Conservation (phyloP, 1,284 basidiomycete genomes). For the Leccinum pallidistipes region DNA sequence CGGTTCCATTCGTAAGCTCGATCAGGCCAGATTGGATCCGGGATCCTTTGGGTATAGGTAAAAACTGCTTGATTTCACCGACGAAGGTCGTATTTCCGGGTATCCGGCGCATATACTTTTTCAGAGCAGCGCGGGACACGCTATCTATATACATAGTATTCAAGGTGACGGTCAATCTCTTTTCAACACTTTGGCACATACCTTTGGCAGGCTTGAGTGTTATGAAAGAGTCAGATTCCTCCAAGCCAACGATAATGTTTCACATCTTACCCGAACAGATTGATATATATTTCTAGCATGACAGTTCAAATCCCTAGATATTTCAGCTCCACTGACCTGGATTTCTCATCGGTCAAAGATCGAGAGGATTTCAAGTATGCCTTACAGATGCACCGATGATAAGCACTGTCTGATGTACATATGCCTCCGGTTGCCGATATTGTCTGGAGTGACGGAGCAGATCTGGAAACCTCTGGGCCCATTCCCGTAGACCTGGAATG, state of each 20-base stretch:
- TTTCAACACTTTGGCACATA: not conserved
- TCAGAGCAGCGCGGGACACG: not conserved
- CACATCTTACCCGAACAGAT: constrained; percentile 16
- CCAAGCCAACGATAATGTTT: not conserved
- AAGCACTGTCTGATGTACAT: constrained; percentile 43
- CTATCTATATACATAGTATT: constrained; percentile 2
- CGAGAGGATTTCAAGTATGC: accelerated
- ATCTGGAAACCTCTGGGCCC: constrained; percentile 39
- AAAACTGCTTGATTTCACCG: constrained; percentile 18
- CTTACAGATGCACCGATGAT: constrained; percentile 42
- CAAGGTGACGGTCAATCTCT: not conserved
- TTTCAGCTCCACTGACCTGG: constrained; percentile 14
- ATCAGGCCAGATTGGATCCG: constrained; percentile 14
- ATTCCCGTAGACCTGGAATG: constrained; percentile 24
- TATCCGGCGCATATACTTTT: not conserved
- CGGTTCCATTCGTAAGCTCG: constrained; percentile 18
- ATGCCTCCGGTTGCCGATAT: constrained; percentile 44
- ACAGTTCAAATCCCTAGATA: constrained; percentile 19
- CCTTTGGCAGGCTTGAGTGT: constrained; percentile 5
- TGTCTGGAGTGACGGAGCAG: constrained; percentile 44
- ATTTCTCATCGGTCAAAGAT: not conserved
- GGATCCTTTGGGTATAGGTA: constrained; percentile 5
- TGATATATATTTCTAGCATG: constrained; percentile 11
- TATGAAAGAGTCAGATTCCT: not conserved
- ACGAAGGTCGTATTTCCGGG: constrained; percentile 16